Conservation (phyloP, 2,329 filamentous ascomycete genomes). For the Keithomyces neogunnii region DNA sequence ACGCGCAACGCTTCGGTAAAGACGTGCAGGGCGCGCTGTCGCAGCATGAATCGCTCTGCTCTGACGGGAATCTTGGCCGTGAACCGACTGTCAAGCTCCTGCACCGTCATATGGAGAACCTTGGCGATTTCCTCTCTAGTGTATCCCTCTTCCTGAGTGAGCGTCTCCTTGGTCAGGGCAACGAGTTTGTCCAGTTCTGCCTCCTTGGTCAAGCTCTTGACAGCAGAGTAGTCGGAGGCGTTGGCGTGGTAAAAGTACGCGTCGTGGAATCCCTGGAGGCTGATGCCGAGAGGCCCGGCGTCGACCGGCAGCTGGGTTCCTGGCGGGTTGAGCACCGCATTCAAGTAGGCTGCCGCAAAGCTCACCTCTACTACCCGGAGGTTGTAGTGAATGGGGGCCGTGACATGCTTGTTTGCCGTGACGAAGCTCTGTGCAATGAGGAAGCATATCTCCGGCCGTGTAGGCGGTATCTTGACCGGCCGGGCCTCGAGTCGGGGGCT, state of each 20-base stretch:
- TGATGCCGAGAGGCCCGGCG: constrained; percentile 72
- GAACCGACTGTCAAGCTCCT: constrained; percentile 68
- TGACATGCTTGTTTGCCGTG: constrained; percentile 88
- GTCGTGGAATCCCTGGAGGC: constrained; percentile 79
- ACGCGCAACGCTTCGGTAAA: constrained; percentile 85
- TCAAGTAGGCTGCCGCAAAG: constrained; percentile 66
- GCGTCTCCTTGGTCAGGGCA: constrained; percentile 57
- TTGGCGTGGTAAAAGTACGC: constrained; percentile 57
- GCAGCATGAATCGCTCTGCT: constrained; percentile 78
- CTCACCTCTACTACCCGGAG: constrained; percentile 93
- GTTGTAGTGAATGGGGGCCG: constrained; percentile 91
- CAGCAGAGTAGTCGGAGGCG: constrained; percentile 28
- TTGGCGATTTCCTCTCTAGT: constrained; percentile 76
- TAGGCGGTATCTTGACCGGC: constrained; percentile 74
- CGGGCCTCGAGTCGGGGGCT: constrained; percentile 66
- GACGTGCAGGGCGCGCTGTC: constrained; percentile 82
- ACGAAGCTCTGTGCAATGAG: constrained; percentile 93
- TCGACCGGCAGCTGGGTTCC: constrained; percentile 62
- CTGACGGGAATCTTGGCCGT: constrained; percentile 85
- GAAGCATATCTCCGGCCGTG: constrained; percentile 77
- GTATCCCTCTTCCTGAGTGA: constrained; percentile 76
- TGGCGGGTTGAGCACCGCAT: constrained; percentile 47
- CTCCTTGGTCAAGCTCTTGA: constrained; percentile 37
- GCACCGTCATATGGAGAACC: constrained; percentile 58
- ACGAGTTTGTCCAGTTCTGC: constrained; percentile 70